A percentile compares a stretch with the other conserved stretches of the same genome.
These are phyloP conservation scores for Aspergillus tanneri DNA, from an alignment of 2,329 filamentous ascomycete genomes.

Conservation along the genomic window DNA sequence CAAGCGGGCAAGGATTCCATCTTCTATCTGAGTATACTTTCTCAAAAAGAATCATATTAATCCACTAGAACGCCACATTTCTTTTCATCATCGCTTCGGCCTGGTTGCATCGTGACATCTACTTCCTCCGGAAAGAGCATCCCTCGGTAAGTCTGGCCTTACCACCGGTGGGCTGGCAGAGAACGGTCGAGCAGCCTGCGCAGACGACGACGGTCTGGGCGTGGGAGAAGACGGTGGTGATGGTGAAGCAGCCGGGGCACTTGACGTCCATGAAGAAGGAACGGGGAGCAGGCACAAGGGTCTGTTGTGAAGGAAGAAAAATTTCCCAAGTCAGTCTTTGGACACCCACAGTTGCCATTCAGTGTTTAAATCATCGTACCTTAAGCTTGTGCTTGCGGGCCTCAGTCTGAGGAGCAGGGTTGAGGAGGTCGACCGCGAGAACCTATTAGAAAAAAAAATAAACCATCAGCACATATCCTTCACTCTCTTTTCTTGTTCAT, in stretches of 20 bases:
- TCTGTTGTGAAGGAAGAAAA: conserved; percentile 53
- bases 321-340: not conserved
- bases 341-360: conserved; percentile 1
- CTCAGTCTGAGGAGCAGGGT: conserved; percentile 96
- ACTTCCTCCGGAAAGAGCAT: conserved; percentile 99
- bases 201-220: conserved; percentile 99
- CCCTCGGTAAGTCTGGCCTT: conserved; percentile 99
- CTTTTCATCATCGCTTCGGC: conserved; percentile 33
- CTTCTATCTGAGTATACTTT: conserved; percentile 47
- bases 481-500: not conserved
- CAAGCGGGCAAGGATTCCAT: conserved; percentile 46
- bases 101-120: conserved; percentile 46
- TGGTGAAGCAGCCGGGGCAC: conserved; percentile 99
- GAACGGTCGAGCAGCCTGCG: conserved; percentile 98
- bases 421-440: conserved; percentile 99
- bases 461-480: conserved; percentile 20
- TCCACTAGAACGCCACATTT: conserved; percentile 37
- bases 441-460: conserved; percentile 59
- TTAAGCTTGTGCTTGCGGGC: conserved; percentile 99
- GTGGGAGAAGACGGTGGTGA: conserved; percentile 99
- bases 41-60: conserved; percentile 29
- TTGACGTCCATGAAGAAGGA: conserved; percentile 99
- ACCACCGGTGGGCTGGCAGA: conserved; percentile 99
- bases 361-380: conserved; percentile 57
- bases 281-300: conserved; percentile 89